Evolutionary conservation across 2,329 filamentous ascomycete species (phyloP), one percentile per base, ranked within the genome.

Genomic region (Grosmannia clavigera): DNA sequence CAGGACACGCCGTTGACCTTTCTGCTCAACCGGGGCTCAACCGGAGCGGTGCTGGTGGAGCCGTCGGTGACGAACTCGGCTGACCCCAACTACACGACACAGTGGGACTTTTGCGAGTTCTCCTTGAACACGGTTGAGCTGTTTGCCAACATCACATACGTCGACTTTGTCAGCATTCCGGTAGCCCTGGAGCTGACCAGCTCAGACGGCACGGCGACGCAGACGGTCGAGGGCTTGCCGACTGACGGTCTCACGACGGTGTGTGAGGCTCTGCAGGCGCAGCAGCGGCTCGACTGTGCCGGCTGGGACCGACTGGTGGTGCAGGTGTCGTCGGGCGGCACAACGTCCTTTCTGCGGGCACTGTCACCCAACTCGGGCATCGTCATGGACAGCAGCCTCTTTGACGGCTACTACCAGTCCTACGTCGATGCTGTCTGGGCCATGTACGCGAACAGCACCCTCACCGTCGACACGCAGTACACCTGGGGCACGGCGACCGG

Each of bases 91-190:
- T 83, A 83, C 68, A 73, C 79, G 43, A 72, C 80, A 54, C 72
- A 76, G 61, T 89, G 85, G 85, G 80, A 78, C 33, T 89, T 88
- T 68, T 83, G 79, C 73, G 86, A 89, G 71, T 84, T 87, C 66
- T 86, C 84, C 19, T 86, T 80, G 71, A 87, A 87, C 70, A 66
- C 71, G 43, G 67, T 69, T 38, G 77, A 87, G 70, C 72, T 88
- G 5, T 88, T 82, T 67, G 83, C 81, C 65, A 88, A 88, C 66
- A 84, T 92, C 66, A 83, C 78, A 63, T 86, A 87, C 69, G 88
- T 92, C 58, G 88, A 92, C 74, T 92, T 92, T 71, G 80, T 90
- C 63, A 75, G 75, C 65, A 69, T 86, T 65, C 84, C 86, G n/a
- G 78, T 87, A 58, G 78, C 81, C 1, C 76, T 86, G 64, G 69